Evolutionary conservation across 1,284 basidiomycete species (phyloP), one percentile per base, ranked within the genome.

Genomic region (Tilletia walkeri): DNA sequence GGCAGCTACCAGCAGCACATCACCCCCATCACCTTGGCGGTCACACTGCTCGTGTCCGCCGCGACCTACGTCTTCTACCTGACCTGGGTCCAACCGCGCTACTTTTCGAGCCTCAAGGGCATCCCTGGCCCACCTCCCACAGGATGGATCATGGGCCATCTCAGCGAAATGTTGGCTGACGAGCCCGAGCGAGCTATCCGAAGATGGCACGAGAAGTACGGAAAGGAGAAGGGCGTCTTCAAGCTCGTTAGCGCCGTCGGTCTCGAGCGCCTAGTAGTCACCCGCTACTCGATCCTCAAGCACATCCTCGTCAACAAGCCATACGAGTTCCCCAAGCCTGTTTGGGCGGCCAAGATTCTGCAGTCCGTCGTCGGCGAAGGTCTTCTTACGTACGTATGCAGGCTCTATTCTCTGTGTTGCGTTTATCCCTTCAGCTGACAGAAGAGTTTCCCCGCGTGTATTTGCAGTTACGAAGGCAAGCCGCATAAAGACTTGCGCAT

Each of bases 401-500:
- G 18, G 10, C n/a, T 24, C 6, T 18, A 2, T 53, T 53, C 50
- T 53, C 50, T 12, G 47, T 18, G 1, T 45, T 53, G 50, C 50
- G 50, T 18, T 18, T 2, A n/a, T 24, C 18, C 24, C 24, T 24
- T 7, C 10, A 53, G 50, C 50, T 53, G 50, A 53, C 50, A 18
- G 7, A 7, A 10, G 18, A 6, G 6, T 24, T 18, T 53, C 12
- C 16, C 50, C 50, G 3, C 16, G 14, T 45, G 24, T 2, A n/a
- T 49, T n/a, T 49, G 7, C 36, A 63, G 59, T 14, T 63, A 38
- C 34, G 59, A 79, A 66, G 77, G 76, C 18, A 72, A 74, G 14
- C 75, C 72, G 39, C 78, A 80, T 66, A 70, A 70, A 45, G 74
- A 74, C 67, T 72, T 80, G 70, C 67, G 78, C n/a, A 74, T 75